Percentiles rank a stretch among this genome's conserved stretches.
These are phyloP conservation scores for Ajuga chamaepitys DNA, from an alignment of 257 asterid genomes.

Conservation along the genomic window DNA sequence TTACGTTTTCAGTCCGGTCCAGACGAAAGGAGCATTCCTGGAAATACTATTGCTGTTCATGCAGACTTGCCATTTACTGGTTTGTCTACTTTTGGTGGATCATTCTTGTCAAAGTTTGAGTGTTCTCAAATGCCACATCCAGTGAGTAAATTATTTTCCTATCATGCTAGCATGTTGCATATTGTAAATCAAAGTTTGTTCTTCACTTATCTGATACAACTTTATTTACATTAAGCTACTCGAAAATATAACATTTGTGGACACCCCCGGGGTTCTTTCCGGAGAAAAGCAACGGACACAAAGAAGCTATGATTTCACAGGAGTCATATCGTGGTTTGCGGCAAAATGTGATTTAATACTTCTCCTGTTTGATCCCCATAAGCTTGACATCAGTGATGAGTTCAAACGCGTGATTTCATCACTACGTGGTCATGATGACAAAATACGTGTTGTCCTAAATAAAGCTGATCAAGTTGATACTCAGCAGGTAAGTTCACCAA, in stretches of 20 bases:
- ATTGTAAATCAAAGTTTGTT: background rate
- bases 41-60: slow-evolving; percentile 89
- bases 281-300: slow-evolving; percentile 96
- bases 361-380: slow-evolving; percentile 92
- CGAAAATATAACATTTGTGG: slow-evolving; percentile 84
- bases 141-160: slow-evolving; percentile 43
- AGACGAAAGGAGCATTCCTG: slow-evolving; percentile 94
- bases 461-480: slow-evolving; percentile 98
- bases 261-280: slow-evolving; percentile 95
- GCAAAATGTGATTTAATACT: slow-evolving; percentile 88
- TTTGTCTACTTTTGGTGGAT: slow-evolving; percentile 71
- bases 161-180: background rate
- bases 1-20: slow-evolving; percentile 67
- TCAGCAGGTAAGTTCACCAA: slow-evolving; percentile 54
- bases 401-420: slow-evolving; percentile 88
- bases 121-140: slow-evolving; percentile 98
- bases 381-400: slow-evolving; percentile 94
- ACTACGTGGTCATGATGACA: slow-evolving; percentile 89
- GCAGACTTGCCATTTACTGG: slow-evolving; percentile 85
- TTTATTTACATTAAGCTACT: slow-evolving; percentile 47
- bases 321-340: slow-evolving; percentile 98
- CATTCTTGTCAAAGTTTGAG: slow-evolving; percentile 89
- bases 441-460: slow-evolving; percentile 86
- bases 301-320: slow-evolving; percentile 93
- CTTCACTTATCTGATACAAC: slow-evolving; percentile 1